phyloP scores from a whole-genome alignment of 192 early-diverging fungal species.

The Coemansia sp. region DNA sequence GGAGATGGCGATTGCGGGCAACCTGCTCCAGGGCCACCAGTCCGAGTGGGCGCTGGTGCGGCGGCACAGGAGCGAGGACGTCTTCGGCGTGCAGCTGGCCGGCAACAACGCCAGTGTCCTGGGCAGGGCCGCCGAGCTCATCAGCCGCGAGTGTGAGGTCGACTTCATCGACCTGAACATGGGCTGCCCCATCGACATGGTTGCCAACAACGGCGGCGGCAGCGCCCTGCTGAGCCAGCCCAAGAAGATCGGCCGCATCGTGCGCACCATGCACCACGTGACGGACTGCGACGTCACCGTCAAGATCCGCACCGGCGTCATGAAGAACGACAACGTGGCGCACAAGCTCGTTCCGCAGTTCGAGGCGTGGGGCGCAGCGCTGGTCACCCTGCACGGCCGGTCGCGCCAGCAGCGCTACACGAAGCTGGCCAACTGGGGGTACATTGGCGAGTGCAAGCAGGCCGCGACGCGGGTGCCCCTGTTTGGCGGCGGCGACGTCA shows the following conservation, averaged over 20 bases:
- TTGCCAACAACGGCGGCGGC: slow-evolving; percentile 80
- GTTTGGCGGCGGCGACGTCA: slow-evolving; percentile 82
- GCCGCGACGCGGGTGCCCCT: slow-evolving; percentile 53
- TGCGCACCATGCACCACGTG: slow-evolving; percentile 68
- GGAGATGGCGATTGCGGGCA: slow-evolving; percentile 84
- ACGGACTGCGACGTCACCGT: slow-evolving; percentile 83
- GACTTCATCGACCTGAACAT: slow-evolving; percentile 97
- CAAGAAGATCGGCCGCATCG: slow-evolving; percentile 70
- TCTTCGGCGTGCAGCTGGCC: slow-evolving; percentile 92
- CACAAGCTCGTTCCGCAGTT: slow-evolving; percentile 73
- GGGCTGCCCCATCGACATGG: slow-evolving; percentile 93
- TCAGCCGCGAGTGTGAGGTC: slow-evolving; percentile 65
- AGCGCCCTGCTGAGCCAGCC: slow-evolving; percentile 72
- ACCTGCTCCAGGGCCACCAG: slow-evolving; percentile 67
- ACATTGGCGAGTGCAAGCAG: slow-evolving; percentile 67
- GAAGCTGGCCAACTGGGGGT: slow-evolving; percentile 87
- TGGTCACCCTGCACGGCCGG: slow-evolving; percentile 85
- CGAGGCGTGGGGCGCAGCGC: slow-evolving; percentile 58
- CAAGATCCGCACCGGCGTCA: slow-evolving; percentile 82
- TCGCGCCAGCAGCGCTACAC: slow-evolving; percentile 91
- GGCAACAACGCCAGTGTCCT: slow-evolving; percentile 62
- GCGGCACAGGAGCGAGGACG: slow-evolving; percentile 80
- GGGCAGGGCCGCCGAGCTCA: slow-evolving; percentile 63
- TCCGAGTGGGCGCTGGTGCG: slow-evolving; percentile 80
- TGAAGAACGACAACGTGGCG: slow-evolving; percentile 62